phyloP scores from a whole-genome alignment of 169 alveolate species.

The Plasmodium fragile region DNA sequence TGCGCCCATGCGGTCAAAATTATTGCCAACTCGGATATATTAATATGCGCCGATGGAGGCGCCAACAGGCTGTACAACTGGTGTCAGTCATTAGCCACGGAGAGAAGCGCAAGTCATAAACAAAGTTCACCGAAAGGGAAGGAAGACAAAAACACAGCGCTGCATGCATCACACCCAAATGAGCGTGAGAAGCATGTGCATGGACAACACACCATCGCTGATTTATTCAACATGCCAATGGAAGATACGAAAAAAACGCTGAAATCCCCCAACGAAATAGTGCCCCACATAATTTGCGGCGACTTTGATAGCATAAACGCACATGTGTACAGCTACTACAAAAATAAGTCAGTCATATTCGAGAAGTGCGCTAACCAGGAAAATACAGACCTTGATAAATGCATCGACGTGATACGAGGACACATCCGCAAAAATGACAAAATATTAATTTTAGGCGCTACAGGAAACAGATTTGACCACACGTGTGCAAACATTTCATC shows the following conservation, averaged over 20 bases:
- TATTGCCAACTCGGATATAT: slow-evolving; percentile 42
- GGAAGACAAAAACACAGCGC: not conserved
- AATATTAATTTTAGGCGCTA: slow-evolving; percentile 64
- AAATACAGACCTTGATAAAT: slow-evolving; percentile 69
- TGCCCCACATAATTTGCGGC: slow-evolving; percentile 73
- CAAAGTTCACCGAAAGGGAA: not conserved
- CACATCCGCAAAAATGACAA: slow-evolving; percentile 33
- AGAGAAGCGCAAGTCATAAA: not conserved
- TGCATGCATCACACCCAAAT: not conserved
- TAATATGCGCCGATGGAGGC: slow-evolving; percentile 77
- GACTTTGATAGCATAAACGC: slow-evolving; percentile 70
- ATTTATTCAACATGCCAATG: slow-evolving; percentile 4
- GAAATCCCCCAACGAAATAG: not conserved
- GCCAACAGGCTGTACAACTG: slow-evolving; percentile 59
- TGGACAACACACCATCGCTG: not conserved
- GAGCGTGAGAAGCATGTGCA: not conserved
- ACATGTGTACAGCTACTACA: slow-evolving; percentile 57
- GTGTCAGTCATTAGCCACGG: not conserved
- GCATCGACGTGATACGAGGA: slow-evolving; percentile 39
- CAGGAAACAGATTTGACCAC: slow-evolving; percentile 77
- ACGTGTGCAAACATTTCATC: slow-evolving; percentile 73
- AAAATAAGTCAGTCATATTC: slow-evolving; percentile 34
- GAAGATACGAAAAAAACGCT: not conserved
- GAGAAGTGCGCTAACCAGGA: slow-evolving; percentile 38
- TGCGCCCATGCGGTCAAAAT: slow-evolving; percentile 22